A percentile compares a stretch with the other conserved stretches of the same genome.
Evolutionary conservation across 2,329 filamentous ascomycete species (phyloP).

Genomic region (Passalora sequoiae): DNA sequence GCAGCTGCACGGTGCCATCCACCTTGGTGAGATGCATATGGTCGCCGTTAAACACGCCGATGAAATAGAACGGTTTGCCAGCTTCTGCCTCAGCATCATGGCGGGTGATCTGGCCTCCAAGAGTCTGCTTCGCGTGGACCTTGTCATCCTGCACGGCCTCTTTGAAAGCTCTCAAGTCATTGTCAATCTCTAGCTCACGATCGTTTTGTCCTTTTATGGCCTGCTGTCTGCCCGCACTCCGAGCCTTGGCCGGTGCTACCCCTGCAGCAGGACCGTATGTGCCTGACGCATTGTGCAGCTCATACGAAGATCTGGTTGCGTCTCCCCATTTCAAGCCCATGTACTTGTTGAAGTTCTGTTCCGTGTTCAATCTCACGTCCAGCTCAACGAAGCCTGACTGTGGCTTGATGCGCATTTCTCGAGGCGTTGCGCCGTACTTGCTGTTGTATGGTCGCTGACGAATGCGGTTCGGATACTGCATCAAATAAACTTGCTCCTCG

Average conservation of each 20-base stretch:
- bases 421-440: slow-evolving; percentile 52
- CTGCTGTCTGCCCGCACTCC: slow-evolving; percentile 15
- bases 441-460: slow-evolving; percentile 60
- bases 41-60: slow-evolving; percentile 82
- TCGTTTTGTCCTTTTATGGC: slow-evolving; percentile 44
- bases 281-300: slow-evolving; percentile 37
- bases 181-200: slow-evolving; percentile 36
- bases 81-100: slow-evolving; percentile 61
- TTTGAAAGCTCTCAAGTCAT: slow-evolving; percentile 52
- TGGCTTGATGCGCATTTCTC: slow-evolving; percentile 76
- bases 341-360: slow-evolving; percentile 70
- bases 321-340: slow-evolving; percentile 81
- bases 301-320: slow-evolving; percentile 48
- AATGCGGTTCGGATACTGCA: slow-evolving; percentile 82
- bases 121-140: slow-evolving; percentile 72
- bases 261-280: slow-evolving; percentile 46
- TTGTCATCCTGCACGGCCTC: slow-evolving; percentile 64
- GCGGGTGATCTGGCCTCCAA: slow-evolving; percentile 70
- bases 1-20: slow-evolving; percentile 77
- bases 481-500: slow-evolving; percentile 56
- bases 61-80: slow-evolving; percentile 73
- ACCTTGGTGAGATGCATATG: slow-evolving; percentile 83
- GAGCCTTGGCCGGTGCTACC: slow-evolving; percentile 33
- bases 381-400: slow-evolving; percentile 80
- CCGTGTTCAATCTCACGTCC: slow-evolving; percentile 76